phyloP scores from a whole-genome alignment of 257 asterid genomes.

The Lycium barbarum region DNA sequence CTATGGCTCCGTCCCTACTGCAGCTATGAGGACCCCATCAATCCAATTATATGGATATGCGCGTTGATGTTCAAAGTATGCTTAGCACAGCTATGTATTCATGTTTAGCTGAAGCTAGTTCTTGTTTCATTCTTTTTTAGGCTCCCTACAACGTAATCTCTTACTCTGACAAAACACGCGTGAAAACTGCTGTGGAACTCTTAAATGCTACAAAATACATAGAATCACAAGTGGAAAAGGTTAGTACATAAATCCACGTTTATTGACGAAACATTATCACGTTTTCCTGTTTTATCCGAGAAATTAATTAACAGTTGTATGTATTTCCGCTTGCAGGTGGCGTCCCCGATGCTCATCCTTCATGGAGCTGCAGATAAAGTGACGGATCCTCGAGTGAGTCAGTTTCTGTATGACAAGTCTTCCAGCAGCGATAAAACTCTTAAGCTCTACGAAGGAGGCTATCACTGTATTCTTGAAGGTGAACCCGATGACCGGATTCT shows the following conservation, averaged over 20 bases:
- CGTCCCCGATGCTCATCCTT: constrained; percentile 82
- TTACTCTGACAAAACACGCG: constrained; percentile 81
- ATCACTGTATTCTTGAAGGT: constrained; percentile 97
- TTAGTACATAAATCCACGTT: constrained; percentile 30
- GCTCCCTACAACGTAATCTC: constrained; percentile 89
- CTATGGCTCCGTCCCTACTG: no score
- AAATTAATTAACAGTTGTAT: neutral
- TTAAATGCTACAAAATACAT: constrained; percentile 79
- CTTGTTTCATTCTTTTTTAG: constrained; percentile 43
- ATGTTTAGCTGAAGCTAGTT: neutral
- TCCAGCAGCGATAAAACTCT: constrained; percentile 79
- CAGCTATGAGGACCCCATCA: no score
- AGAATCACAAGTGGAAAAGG: constrained; percentile 82
- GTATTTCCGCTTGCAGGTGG: constrained; percentile 48
- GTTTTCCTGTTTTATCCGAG: neutral
- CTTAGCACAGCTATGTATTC: neutral
- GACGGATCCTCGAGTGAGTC: constrained; percentile 91
- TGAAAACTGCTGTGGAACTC: constrained; percentile 92
- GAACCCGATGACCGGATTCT: constrained; percentile 91
- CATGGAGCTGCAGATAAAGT: constrained; percentile 96
- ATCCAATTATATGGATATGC: no score
- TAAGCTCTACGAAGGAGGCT: constrained; percentile 85
- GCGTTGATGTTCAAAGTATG: neutral
- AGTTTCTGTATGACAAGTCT: constrained; percentile 67
- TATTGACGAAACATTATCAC: neutral